A percentile compares a stretch with the other conserved stretches of the same genome.
Evolutionary conservation across 495 filamentous ascomycete species (phyloP).

Genomic region (Glonium stellatum): DNA sequence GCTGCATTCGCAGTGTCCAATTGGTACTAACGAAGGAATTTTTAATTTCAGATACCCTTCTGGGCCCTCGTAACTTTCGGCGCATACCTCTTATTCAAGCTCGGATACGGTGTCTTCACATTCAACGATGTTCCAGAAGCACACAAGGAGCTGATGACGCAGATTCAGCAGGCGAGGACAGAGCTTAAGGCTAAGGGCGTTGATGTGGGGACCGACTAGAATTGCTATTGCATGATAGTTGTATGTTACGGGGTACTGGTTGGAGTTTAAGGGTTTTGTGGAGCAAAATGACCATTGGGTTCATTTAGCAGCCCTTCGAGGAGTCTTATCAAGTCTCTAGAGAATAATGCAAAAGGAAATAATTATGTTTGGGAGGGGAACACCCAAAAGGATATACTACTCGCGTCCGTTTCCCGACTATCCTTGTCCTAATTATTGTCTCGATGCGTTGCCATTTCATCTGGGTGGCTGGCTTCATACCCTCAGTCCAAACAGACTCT

Average conservation of each 20-base stretch:
- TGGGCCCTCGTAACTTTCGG: slow-evolving; percentile 89
- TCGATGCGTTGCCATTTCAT: no score
- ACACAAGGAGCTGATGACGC: slow-evolving; percentile 78
- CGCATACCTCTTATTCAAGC: slow-evolving; percentile 83
- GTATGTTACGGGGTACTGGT: neutral
- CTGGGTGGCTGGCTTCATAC: no score
- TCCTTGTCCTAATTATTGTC: no score
- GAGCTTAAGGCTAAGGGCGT: slow-evolving; percentile 64
- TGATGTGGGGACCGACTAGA: slow-evolving; percentile 53
- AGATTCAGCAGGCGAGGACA: slow-evolving; percentile 62
- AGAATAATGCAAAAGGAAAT: no score
- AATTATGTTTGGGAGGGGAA: no score
- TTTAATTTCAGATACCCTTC: slow-evolving; percentile 61
- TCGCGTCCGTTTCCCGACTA: no score
- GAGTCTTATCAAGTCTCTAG: no score
- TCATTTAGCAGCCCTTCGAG: no score
- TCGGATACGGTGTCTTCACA: slow-evolving; percentile 85
- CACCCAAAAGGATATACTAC: no score
- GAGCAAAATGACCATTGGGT: neutral
- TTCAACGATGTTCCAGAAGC: slow-evolving; percentile 95
- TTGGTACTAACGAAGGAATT: neutral
- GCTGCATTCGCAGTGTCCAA: slow-evolving; percentile 2
- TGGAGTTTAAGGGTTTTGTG: neutral
- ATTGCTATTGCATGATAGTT: neutral
- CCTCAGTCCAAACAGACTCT: no score